Conservation (phyloP, 768 basidiomycete species). For the Phaeolepiota aurea region DNA sequence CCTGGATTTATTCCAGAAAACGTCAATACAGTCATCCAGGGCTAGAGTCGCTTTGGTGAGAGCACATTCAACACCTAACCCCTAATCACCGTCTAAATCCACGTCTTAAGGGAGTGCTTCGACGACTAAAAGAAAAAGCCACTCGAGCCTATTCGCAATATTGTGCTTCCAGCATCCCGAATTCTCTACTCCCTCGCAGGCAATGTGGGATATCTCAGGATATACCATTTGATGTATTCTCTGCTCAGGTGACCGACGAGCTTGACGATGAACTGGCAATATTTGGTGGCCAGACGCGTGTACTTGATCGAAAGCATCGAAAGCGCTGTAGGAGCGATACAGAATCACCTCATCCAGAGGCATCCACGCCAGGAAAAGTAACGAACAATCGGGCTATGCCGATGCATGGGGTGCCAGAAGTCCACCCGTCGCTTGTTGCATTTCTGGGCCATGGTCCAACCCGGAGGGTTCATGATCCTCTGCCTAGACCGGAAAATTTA, state of each 20-base stretch:
- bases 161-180: slow-evolving; percentile 7
- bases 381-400: background rate
- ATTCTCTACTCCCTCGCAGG: slow-evolving; percentile 2
- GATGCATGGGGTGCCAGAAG: slow-evolving; percentile 12
- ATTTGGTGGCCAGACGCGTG: slow-evolving; percentile 43
- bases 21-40: slow-evolving; percentile 34
- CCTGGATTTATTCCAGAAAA: slow-evolving; percentile 35
- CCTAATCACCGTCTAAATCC: too few species aligned
- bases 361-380: slow-evolving; percentile 6
- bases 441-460: slow-evolving; percentile 21
- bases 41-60: slow-evolving; percentile 37
- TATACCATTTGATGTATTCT: slow-evolving; percentile 5
- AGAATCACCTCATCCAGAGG: slow-evolving; percentile 1
- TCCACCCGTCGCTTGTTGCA: slow-evolving; percentile 22
- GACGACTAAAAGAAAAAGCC: slow-evolving; percentile 38
- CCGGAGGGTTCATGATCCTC: slow-evolving; percentile 2
- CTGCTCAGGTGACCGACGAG: slow-evolving; percentile 17
- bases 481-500: background rate
- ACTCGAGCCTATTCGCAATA: slow-evolving; percentile 23
- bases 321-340: slow-evolving; percentile 6
- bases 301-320: slow-evolving; percentile 24
- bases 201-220: background rate
- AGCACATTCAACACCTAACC: too few species aligned
- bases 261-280: slow-evolving; percentile 42
- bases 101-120: slow-evolving; percentile 38